Evolutionary conservation across 805 yeast genomes (phyloP), one percentile per base, ranked within the genome.

Genomic region (Candida pseudoglaebosa): DNA sequence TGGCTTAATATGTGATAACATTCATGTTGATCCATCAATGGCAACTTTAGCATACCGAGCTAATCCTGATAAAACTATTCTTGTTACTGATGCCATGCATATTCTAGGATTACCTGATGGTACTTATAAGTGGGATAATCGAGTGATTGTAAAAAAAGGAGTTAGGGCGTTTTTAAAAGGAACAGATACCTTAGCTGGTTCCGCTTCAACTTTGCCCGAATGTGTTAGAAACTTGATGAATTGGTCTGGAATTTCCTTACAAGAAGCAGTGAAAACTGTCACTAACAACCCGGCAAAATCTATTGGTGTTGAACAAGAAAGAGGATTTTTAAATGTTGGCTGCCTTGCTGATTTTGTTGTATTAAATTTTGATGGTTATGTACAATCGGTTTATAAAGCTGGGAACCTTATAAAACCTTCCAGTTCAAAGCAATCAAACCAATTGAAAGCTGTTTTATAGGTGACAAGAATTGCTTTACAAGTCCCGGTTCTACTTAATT

Each of bases 1-100:
- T 43, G 82, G 83, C 5, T 50, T 77, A 31, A 75, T 77, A 39
- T 70, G 74, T 34, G 83, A 78, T 55, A 81, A 81, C 5, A 71
- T 76, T 37, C 83, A 77, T 47, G 79, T 77, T 22, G 79, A 75
- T 45, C 79, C 80, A 1, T 59, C 78, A 20, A 69, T 72, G 61
- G 71, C 70, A 20, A 59, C 65, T 13, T 43, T 73, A 37, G 80
- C 80, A 1, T 78, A 73, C 57, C 60, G 65, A 28, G 59, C 79
- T 12, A 65, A 66, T 47, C 76, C 79, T 7, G 73, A 71, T n/a
- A 74, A 73, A 46, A 70, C 77, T 48, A 67, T 75, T 29, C 58
- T 78, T 44, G 79, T 74, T 12, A 77, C 83, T 2, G 83, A 77
- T 50, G 80, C 82, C 36, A 76, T 76, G 73, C 70, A 67, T 48